These are phyloP conservation scores for Phytophthora pini DNA, from an alignment of 352 stramenopile species.

Conservation along the genomic window DNA sequence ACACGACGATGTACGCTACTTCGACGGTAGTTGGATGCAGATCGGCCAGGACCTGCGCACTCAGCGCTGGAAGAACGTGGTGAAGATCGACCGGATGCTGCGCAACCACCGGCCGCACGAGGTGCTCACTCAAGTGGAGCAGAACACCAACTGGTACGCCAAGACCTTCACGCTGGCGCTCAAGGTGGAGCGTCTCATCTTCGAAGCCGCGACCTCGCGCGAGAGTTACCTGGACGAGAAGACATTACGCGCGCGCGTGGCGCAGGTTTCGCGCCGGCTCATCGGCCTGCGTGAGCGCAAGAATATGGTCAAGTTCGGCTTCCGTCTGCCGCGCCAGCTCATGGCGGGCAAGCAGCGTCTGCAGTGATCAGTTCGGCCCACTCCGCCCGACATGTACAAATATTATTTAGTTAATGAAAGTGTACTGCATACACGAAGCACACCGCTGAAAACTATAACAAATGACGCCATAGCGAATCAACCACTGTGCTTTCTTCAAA, in stretches of 20 bases:
- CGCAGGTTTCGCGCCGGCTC: conserved; percentile 57
- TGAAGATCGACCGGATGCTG: conserved; percentile 70
- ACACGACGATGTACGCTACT: conserved; percentile 28
- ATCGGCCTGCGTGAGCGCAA: conserved; percentile 66
- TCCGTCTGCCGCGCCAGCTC: conserved; percentile 10
- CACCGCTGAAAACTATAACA: conserved; percentile 9
- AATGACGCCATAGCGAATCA: background rate
- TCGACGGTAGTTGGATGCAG: conserved; percentile 29
- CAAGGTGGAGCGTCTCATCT: conserved; percentile 78
- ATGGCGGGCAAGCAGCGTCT: conserved; percentile 1
- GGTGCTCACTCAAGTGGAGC: conserved; percentile 66
- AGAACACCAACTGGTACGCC: conserved; percentile 69
- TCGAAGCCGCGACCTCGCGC: conserved; percentile 52
- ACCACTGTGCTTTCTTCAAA: too few species aligned
- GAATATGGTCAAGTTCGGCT: conserved; percentile 47
- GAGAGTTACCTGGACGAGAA: conserved; percentile 72
- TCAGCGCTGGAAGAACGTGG: conserved; percentile 54
- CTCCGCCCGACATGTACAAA: conserved; percentile 13
- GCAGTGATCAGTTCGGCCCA: conserved; percentile 5
- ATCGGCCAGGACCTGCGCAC: conserved; percentile 43
- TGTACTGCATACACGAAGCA: conserved; percentile 7
- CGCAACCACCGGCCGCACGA: conserved; percentile 65
- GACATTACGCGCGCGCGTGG: conserved; percentile 61
- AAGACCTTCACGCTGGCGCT: conserved; percentile 74
- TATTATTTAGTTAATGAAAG: conserved; percentile 32